Evolutionary conservation across 495 filamentous ascomycete genomes (phyloP).

Genomic region (Aspergillus sclerotiicarbonarius): DNA sequence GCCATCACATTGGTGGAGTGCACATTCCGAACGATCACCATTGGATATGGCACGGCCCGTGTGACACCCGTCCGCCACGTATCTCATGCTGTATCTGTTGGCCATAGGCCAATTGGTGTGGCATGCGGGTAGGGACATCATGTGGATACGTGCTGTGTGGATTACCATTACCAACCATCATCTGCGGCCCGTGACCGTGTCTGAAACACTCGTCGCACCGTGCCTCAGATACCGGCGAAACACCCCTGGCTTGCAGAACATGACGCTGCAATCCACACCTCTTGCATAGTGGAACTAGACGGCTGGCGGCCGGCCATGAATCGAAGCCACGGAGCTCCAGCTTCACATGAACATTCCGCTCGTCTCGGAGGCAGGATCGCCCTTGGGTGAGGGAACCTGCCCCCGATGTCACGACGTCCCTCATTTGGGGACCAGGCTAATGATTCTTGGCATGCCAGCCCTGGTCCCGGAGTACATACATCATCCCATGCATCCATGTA

Average conservation of each 20-base stretch:
- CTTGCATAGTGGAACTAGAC: neutral
- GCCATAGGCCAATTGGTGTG: conserved; percentile 9
- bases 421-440: neutral
- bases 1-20: conserved; percentile 19
- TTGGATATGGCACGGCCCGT: conserved; percentile 11
- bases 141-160: conserved; percentile 9
- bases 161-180: neutral
- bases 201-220: conserved; percentile 12
- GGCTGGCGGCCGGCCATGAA: neutral
- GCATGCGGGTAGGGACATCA: neutral
- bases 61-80: conserved; percentile 14
- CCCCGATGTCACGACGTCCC: neutral
- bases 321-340: neutral
- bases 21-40: conserved; percentile 10
- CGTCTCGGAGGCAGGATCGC: neutral
- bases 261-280: neutral
- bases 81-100: conserved; percentile 12
- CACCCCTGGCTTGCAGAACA: neutral
- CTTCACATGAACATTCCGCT: neutral
- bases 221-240: neutral
- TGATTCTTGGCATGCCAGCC: neutral
- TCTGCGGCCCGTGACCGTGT: conserved; percentile 2
- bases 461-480: conserved; percentile 7
- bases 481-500: conserved; percentile 15
- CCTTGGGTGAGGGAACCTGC: neutral